These are phyloP conservation scores for Rhizopus sp. DNA, from an alignment of 371 early-diverging fungal genomes.

Conservation along the genomic window DNA sequence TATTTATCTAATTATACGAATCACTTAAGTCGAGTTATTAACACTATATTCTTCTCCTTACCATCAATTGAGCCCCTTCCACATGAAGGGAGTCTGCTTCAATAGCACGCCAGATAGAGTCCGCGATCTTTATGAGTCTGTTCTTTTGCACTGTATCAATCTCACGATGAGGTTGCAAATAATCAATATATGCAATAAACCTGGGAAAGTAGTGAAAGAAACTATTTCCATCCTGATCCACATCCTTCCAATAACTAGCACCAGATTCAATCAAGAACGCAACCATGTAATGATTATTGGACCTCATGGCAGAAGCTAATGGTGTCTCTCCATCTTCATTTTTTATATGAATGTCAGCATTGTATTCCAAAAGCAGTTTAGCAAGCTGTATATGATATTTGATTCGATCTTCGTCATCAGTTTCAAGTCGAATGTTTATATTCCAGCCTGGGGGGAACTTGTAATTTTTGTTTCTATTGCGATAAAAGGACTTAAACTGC, in stretches of 20 bases:
- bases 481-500: slow-evolving; percentile 11
- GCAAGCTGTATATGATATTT: slow-evolving; percentile 29
- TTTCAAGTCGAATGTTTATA: neutral
- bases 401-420: slow-evolving; percentile 37
- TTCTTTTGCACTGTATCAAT: slow-evolving; percentile 4
- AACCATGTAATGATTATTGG: slow-evolving; percentile 30
- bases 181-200: slow-evolving; percentile 10
- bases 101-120: slow-evolving; percentile 19
- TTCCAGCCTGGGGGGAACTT: neutral
- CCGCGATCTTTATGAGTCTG: slow-evolving; percentile 3
- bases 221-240: slow-evolving; percentile 28
- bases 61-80: neutral
- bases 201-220: slow-evolving; percentile 43
- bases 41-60: neutral
- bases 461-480: neutral
- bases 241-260: slow-evolving; percentile 31
- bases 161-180: slow-evolving; percentile 8
- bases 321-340: slow-evolving; percentile 46
- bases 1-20: slow-evolving; percentile 28
- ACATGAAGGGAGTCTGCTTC: neutral
- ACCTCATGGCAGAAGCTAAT: slow-evolving; percentile 38
- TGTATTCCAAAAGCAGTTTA: slow-evolving; percentile 25
- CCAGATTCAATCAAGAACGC: slow-evolving; percentile 33
- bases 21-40: neutral
- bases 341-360: slow-evolving; percentile 34